phyloP scores from a whole-genome alignment of 441 rosid genomes.

The Brassica hybrid region DNA sequence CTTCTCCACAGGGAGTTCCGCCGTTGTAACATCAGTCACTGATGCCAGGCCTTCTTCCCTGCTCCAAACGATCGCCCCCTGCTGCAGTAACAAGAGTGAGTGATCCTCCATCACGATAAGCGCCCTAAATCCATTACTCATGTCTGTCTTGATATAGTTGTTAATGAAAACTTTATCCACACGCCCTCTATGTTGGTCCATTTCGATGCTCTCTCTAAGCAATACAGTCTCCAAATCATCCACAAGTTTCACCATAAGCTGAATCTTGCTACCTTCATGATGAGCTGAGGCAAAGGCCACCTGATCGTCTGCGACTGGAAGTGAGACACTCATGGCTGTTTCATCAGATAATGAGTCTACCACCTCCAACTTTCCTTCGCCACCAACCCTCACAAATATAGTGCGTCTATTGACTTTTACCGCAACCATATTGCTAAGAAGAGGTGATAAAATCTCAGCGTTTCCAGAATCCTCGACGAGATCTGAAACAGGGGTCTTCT shows the following conservation, averaged over 20 bases:
- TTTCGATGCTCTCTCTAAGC: slow-evolving; percentile 73
- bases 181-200: slow-evolving; percentile 82
- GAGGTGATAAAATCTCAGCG: slow-evolving; percentile 63
- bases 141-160: slow-evolving; percentile 87
- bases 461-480: slow-evolving; percentile 61
- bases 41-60: slow-evolving; percentile 99
- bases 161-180: slow-evolving; percentile 91
- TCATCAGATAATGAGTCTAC: slow-evolving; percentile 62
- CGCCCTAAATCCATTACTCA: slow-evolving; percentile 93
- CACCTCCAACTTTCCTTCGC: slow-evolving; percentile 72
- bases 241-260: slow-evolving; percentile 70
- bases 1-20: slow-evolving; percentile 92
- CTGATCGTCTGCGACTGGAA: slow-evolving; percentile 66
- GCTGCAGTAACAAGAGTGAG: slow-evolving; percentile 89
- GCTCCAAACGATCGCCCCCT: slow-evolving; percentile 94
- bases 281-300: slow-evolving; percentile 80
- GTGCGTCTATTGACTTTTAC: slow-evolving; percentile 51
- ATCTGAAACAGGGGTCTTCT: slow-evolving; percentile 60
- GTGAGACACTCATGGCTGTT: slow-evolving; percentile 79
- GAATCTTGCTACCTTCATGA: slow-evolving; percentile 66
- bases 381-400: slow-evolving; percentile 58
- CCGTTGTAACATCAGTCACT: slow-evolving; percentile 75
- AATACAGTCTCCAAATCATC: slow-evolving; percentile 70
- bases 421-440: slow-evolving; percentile 64
- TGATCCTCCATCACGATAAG: slow-evolving; percentile 99